These are phyloP conservation scores for Paramyrothecium sp. DNA, from an alignment of 2,329 filamentous ascomycete genomes.

Conservation along the genomic window DNA sequence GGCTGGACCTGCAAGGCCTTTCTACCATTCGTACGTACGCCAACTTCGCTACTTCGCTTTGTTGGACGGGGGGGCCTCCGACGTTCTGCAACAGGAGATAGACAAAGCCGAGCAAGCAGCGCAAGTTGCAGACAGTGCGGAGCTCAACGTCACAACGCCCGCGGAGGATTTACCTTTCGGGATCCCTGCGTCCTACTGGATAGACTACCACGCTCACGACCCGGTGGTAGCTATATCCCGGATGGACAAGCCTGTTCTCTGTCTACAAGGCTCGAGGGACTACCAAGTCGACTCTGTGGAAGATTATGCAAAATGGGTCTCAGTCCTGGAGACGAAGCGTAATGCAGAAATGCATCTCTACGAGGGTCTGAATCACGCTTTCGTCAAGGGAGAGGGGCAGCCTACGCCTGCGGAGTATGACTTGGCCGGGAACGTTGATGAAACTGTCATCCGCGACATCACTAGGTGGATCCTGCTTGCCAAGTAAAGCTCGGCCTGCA, in stretches of 20 bases:
- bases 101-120: not conserved
- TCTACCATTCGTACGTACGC: not conserved
- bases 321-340: not conserved
- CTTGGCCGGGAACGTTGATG: not conserved
- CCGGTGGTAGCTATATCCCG: not conserved
- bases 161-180: conserved; percentile 2
- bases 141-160: not conserved
- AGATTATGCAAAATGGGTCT: not conserved
- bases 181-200: conserved; percentile 4
- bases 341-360: not conserved
- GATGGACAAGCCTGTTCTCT: conserved; percentile 1
- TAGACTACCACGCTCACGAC: not conserved
- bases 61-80: not conserved
- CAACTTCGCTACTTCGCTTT: conserved; percentile 7
- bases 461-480: not conserved
- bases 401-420: conserved; percentile 5
- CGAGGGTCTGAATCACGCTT: conserved; percentile 4
- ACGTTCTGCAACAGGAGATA: conserved; percentile 1
- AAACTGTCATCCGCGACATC: conserved; percentile 1
- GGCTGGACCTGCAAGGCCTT: not conserved
- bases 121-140: not conserved
- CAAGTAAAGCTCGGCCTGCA: too few species aligned
- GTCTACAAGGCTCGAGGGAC: conserved; percentile 4
- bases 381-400: not conserved
- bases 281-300: conserved; percentile 3